A percentile compares a stretch with the other conserved stretches of the same genome.
Evolutionary conservation across 2,329 filamentous ascomycete genomes (phyloP).

Genomic region (Hymenoscyphus infarciens): DNA sequence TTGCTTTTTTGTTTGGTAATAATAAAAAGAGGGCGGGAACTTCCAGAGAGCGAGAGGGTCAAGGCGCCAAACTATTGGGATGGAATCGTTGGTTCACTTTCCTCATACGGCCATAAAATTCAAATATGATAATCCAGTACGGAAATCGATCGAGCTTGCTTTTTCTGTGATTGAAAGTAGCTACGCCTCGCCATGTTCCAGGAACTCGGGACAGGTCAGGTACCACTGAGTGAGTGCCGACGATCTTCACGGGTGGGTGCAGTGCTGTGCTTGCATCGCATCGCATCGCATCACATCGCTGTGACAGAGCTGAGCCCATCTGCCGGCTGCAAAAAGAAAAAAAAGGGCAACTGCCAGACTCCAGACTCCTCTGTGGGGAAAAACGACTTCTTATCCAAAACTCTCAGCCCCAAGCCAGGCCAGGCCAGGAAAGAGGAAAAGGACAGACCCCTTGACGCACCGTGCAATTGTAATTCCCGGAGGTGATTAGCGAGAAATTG

Average conservation of each 20-base stretch:
- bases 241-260: background rate
- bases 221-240: background rate
- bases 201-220: background rate
- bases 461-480: background rate
- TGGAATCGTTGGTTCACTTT: background rate
- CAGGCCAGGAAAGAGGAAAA: background rate
- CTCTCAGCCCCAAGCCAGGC: background rate
- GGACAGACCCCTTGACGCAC: background rate
- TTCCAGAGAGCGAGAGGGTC: background rate
- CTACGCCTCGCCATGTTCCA: background rate
- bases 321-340: background rate
- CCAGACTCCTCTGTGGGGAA: background rate
- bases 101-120: background rate
- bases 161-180: background rate
- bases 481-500: background rate
- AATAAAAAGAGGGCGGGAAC: background rate
- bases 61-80: background rate
- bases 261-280: background rate
- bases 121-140: background rate
- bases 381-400: background rate
- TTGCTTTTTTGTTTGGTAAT: background rate
- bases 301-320: background rate
- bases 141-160: constrained; percentile 3
- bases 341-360: background rate
- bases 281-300: background rate